Evolutionary conservation across 345 rosid species (phyloP), one percentile per base, ranked within the genome.

Genomic region (Alliaria petiolata): DNA sequence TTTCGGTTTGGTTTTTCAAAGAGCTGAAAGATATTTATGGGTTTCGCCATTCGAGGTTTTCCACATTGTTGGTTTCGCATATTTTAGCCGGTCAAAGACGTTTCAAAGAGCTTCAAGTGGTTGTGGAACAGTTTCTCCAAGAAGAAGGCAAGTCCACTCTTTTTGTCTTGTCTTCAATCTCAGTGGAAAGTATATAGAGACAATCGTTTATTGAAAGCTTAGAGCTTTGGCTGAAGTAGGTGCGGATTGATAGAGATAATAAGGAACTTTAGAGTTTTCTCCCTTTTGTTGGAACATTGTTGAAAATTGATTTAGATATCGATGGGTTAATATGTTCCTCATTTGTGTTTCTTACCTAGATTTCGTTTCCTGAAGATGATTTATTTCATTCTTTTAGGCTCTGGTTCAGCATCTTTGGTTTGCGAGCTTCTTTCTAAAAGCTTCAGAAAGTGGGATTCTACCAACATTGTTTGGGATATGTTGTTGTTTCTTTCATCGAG

Each of bases 401-500:
- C 83, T 65, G 90, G 85, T 25, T 87, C 96, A 20, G 87, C 96
- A 52, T 75, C 78, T 72, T 74, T 39, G 36, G 78, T 91, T 31
- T 87, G 89, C 70, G 81, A 91, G 74, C 52, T 83, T 63, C 85
- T 91, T 7, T 66, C 42, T 25, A 76, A 53, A 56, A 62, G 79
- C 80, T 89, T 89, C 66, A 42, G 57, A n/a, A 67, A 69, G 5
- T 86, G 87, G 86, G 82, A 81, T 4, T 85, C 87, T 6, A 87
- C 84, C 19, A 56, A 65, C 14, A 22, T 80, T 6, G 85, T 91
- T 57, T 87, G 96, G 90, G 96, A 91, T 82, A 74, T 79, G 82
- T 40, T 89, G 79, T 82, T 90, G 56, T 87, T 84, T 84, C 82
- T 84, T 67, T 83, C 82, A 74, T 91, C 87, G n/a, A 85, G 96